Evolutionary conservation across 352 stramenopile species (phyloP), one percentile per base, ranked within the genome.

Genomic region (Phytophthora megakarya): DNA sequence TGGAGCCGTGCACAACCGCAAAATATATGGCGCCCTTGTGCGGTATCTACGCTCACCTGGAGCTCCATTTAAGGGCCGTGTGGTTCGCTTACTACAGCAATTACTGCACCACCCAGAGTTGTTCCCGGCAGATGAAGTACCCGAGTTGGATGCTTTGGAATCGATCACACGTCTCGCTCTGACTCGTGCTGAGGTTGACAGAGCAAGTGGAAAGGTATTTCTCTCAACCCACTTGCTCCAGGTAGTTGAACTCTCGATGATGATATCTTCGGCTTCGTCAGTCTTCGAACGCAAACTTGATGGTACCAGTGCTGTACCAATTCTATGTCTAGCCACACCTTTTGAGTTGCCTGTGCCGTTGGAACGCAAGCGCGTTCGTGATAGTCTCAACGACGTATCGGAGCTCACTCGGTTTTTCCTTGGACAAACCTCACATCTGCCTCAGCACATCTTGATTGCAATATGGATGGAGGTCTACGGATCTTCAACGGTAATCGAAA

Each of bases 391-490:
- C 22, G 84, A 92, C 43, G 67, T 92, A 1, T 64, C 65, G 4
- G 61, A 72, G 3, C 60, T 95, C 7, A 70, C 79, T 7, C 73
- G 61, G 12, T 95, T 95, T 60, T 55, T 95, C 13, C 66, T 93
- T 2, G 73, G 81, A 23, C 64, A 90, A 42, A 75, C 58, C 0
- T 57, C 73, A 5, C 47, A 42, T 26, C 52, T 95, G 3, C 72
- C 85, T 13, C 55, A 80, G 12, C 80, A 90, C 53, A 65, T 91
- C 3, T 50, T 93, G 15, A 63, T 82, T 32, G 65, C 83, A 13
- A 85, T 93, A 28, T 95, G 86, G 86, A 57, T 95, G 3, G 86
- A 93, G 21, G 78, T 89, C n/a, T 92, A 88, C 47, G 86, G 86
- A 18, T 75, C 73, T 11, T 72, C 72, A 4, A 67, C 49, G 11